Conservation (phyloP, 2,329 filamentous ascomycete genomes). For the Aspergillus phoenicis region DNA sequence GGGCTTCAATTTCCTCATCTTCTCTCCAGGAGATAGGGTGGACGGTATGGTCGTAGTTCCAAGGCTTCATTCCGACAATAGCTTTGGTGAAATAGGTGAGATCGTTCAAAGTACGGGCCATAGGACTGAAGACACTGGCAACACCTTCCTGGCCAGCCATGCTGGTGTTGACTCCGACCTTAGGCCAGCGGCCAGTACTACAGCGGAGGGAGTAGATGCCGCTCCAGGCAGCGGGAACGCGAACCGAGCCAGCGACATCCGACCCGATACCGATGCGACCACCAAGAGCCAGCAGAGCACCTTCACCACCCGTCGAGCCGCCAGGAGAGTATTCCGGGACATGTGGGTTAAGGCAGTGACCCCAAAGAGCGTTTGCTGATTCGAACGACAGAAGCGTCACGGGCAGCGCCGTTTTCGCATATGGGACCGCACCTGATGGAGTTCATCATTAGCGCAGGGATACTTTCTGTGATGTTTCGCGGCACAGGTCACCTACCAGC, state of each 20-base stretch:
- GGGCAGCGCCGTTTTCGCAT: slow-evolving; percentile 89
- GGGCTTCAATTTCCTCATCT: slow-evolving; percentile 61
- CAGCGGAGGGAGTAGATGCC: slow-evolving; percentile 86
- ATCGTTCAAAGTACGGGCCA: slow-evolving; percentile 83
- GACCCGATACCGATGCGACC: slow-evolving; percentile 87
- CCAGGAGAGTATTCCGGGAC: slow-evolving; percentile 83
- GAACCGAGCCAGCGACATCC: slow-evolving; percentile 87
- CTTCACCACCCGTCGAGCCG: slow-evolving; percentile 84
- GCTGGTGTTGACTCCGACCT: slow-evolving; percentile 77
- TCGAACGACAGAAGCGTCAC: slow-evolving; percentile 87
- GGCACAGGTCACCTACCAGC: slow-evolving; percentile 53
- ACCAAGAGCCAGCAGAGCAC: slow-evolving; percentile 75
- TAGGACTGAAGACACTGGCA: slow-evolving; percentile 85
- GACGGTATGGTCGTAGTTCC: slow-evolving; percentile 84
- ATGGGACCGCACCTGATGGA: slow-evolving; percentile 72
- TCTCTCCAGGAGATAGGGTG: slow-evolving; percentile 81
- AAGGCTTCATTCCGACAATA: slow-evolving; percentile 79
- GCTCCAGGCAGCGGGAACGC: slow-evolving; percentile 83
- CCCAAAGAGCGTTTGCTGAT: slow-evolving; percentile 79
- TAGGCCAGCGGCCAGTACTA: slow-evolving; percentile 88
- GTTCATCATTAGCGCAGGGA: neutral
- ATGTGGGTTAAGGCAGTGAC: slow-evolving; percentile 78
- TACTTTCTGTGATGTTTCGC: neutral
- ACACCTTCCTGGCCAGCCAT: slow-evolving; percentile 94
- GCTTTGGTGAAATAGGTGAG: slow-evolving; percentile 80